Conservation (phyloP, 345 rosid genomes). For the Arabis hirsuta region DNA sequence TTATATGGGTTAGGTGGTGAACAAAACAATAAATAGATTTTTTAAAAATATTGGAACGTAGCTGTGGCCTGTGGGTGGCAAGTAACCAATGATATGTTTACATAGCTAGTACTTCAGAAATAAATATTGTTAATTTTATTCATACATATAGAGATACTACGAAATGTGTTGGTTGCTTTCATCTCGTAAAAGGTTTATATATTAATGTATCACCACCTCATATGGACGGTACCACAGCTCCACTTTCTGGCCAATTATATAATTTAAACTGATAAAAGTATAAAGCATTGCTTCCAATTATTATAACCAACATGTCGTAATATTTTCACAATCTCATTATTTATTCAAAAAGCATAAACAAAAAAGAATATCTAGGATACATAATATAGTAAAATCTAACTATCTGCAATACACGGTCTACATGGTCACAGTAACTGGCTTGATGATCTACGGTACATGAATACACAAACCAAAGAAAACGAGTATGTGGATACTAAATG, state of each 20-base stretch:
- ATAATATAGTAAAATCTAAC: background rate
- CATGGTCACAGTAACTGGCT: background rate
- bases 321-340: slow-evolving; percentile 3
- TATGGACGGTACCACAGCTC: slow-evolving; percentile 43
- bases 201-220: slow-evolving; percentile 28
- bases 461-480: background rate
- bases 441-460: background rate
- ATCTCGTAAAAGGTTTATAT: slow-evolving; percentile 8
- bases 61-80: background rate
- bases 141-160: background rate
- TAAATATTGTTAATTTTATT: background rate
- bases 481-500: background rate
- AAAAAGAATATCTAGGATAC: background rate
- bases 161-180: slow-evolving; percentile 35
- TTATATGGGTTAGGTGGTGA: slow-evolving; percentile 13
- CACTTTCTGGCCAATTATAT: slow-evolving; percentile 32
- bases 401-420: background rate
- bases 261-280: slow-evolving; percentile 4
- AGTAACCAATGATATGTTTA: background rate
- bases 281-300: slow-evolving; percentile 27
- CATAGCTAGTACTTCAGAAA: background rate
- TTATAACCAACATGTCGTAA: slow-evolving; percentile 22
- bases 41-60: background rate
- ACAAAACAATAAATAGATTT: background rate
- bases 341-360: background rate